Base-by-base conservation (phyloP, 805 yeast genomes). In the Candida rishiriensis region DNA sequence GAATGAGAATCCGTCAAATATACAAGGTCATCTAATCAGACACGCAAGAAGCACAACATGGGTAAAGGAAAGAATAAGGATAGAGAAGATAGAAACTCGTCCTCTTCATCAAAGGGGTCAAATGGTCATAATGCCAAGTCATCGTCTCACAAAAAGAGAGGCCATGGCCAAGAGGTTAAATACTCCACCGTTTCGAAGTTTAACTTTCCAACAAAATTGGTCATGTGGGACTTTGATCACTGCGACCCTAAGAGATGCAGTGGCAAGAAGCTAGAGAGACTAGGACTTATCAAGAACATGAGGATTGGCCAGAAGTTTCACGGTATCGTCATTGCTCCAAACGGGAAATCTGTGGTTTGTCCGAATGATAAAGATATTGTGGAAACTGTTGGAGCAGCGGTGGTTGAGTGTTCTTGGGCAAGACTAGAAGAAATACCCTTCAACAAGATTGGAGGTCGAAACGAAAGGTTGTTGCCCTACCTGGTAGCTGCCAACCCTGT, bases 211-310 rank as follows among this genome's bases (percentile, higher is more conserved):
- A 83, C 85, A 30, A 89, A 88, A 57, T 64, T 90, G 50, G 97
- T 97, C 14, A 91, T 91, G 99, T 91, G 99, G 97, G 99, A 93
- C 63, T 93, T 93, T 60, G 96, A 90, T 53, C 99, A 93, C 61
- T 93, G 99, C 69, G 99, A 93, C 66, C 99, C 99, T 1, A 93
- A 93, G 60, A 75, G 97, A 60, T 93, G 99, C 62, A 84, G 95
- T 52, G 99, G 99, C 15, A 93, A 93, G 69, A 90, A 89, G 61
- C 71, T 93, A 29, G 97, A 88, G 57, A 73, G 98, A 43, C 64
- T 91, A 16, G 98, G 98, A 1, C 66, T 88, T 16, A 90, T 93
- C 40, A 79, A 80, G 48, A 78, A 79, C 42, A 61, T 93, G 49
- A 70, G 95, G 48, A 79, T 93, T n/a, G 99, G 99, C 0, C 97